Percentiles rank a stretch among this genome's conserved stretches.
phyloP scores from a whole-genome alignment of 23 red algal genomes.

The Gracilaria vermiculophylla region DNA sequence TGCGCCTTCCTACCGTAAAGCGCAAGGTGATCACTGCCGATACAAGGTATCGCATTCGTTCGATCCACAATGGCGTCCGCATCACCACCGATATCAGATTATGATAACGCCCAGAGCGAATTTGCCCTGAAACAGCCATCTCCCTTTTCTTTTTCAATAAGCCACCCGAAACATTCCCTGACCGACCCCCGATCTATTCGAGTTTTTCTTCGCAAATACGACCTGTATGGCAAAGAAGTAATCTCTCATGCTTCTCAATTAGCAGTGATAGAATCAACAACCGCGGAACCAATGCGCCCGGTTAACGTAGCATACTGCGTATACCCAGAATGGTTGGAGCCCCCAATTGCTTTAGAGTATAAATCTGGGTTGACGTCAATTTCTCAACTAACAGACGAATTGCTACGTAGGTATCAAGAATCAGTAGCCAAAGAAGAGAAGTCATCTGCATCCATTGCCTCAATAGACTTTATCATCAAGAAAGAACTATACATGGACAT shows the following conservation, averaged over 20 bases:
- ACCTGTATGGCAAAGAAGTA: slow-evolving; percentile 12
- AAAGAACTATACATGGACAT: slow-evolving; percentile 33
- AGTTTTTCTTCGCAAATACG: background rate
- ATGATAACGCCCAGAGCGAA: background rate
- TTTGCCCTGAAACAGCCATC: background rate
- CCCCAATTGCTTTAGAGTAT: background rate
- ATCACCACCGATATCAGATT: background rate
- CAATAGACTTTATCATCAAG: background rate
- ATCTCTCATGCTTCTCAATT: background rate
- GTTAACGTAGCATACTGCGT: slow-evolving; percentile 17
- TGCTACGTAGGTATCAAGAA: slow-evolving; percentile 7
- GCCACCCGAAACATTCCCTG: background rate
- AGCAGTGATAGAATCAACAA: background rate
- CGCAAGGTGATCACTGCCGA: no score
- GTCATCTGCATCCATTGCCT: background rate
- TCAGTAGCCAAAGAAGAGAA: background rate
- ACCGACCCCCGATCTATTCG: slow-evolving; percentile 22
- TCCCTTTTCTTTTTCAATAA: slow-evolving; percentile 4
- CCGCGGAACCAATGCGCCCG: background rate
- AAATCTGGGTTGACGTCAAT: background rate
- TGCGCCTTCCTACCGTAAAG: no score
- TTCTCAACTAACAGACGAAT: background rate
- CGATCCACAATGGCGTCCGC: no score
- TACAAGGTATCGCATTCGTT: no score
- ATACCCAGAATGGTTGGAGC: slow-evolving; percentile 4